A percentile compares a stretch with the other conserved stretches of the same genome.
phyloP scores from a whole-genome alignment of 495 filamentous ascomycete species.

The Hypoxylon rickii region DNA sequence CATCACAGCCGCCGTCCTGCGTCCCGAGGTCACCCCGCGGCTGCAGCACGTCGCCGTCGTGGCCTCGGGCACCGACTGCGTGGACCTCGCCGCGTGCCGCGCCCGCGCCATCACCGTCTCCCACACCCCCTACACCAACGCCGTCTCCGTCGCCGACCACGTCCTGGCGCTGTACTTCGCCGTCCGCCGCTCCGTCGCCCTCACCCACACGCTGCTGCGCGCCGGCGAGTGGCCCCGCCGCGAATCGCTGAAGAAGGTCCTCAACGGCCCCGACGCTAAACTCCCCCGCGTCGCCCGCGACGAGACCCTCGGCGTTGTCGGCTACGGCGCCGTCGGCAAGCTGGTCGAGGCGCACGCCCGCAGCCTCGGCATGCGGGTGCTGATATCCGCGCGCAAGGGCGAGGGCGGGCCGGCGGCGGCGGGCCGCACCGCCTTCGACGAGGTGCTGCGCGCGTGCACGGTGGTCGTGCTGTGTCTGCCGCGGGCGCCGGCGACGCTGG shows the following conservation, averaged over 20 bases:
- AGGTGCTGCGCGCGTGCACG: slow-evolving; percentile 50
- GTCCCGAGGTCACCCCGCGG: slow-evolving; percentile 38
- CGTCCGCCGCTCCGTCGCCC: slow-evolving; percentile 51
- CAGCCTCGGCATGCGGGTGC: slow-evolving; percentile 57
- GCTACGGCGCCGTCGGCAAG: slow-evolving; percentile 57
- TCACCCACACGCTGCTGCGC: slow-evolving; percentile 41
- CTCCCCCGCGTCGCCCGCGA: slow-evolving; percentile 44
- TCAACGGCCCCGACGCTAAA: slow-evolving; percentile 42
- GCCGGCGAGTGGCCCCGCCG: slow-evolving; percentile 40
- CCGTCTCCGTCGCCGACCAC: slow-evolving; percentile 59
- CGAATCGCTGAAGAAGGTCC: slow-evolving; percentile 33
- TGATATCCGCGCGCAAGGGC: slow-evolving; percentile 56
- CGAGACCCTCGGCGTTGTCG: slow-evolving; percentile 57
- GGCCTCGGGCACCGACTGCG: slow-evolving; percentile 57
- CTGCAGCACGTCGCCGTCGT: slow-evolving; percentile 55
- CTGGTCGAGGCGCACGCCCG: slow-evolving; percentile 36
- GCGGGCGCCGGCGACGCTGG: slow-evolving; percentile 45
- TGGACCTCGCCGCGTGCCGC: slow-evolving; percentile 52
- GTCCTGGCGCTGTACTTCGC: slow-evolving; percentile 59
- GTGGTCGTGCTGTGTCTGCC: slow-evolving; percentile 57
- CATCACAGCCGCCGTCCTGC: slow-evolving; percentile 45
- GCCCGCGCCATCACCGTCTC: slow-evolving; percentile 50
- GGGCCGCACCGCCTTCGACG: slow-evolving; percentile 52
- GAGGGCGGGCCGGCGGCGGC: slow-evolving; percentile 24
- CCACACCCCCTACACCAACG: slow-evolving; percentile 55